phyloP scores from a whole-genome alignment of 805 yeast species.

The Wilhelminamyces savonicus region DNA sequence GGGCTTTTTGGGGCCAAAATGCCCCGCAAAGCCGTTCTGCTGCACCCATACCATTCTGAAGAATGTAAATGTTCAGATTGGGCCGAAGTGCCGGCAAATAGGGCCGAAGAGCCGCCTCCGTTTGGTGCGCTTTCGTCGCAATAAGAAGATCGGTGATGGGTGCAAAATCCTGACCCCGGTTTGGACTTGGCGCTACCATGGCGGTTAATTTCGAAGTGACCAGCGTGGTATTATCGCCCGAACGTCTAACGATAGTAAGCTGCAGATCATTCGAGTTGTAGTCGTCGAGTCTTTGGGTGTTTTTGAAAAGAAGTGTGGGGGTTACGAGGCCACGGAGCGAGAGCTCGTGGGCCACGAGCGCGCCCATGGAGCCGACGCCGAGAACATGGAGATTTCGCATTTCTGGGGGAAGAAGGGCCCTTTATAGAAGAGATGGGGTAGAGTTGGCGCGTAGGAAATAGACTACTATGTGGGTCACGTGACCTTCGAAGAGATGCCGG shows the following conservation, averaged over 20 bases:
- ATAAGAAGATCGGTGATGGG: constrained; percentile 56
- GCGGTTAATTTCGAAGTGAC: constrained; percentile 1
- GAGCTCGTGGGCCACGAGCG: constrained; percentile 40
- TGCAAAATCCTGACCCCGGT: constrained; percentile 2
- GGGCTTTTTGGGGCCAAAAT: constrained; percentile 44
- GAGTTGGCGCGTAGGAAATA: too few species aligned
- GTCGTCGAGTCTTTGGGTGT: constrained; percentile 8
- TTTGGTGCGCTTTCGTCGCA: constrained; percentile 76
- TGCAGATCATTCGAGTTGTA: constrained; percentile 17
- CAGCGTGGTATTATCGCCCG: neutral
- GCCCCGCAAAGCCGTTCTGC: constrained; percentile 42
- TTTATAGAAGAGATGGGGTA: too few species aligned
- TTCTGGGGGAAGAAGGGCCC: too few species aligned
- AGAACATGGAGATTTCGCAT: constrained; percentile 29
- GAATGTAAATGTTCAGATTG: constrained; percentile 51
- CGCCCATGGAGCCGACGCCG: constrained; percentile 52
- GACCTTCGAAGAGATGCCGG: too few species aligned
- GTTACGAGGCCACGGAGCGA: constrained; percentile 36
- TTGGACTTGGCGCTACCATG: neutral
- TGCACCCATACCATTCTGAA: constrained; percentile 88
- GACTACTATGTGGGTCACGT: too few species aligned
- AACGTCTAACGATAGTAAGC: neutral
- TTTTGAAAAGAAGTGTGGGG: constrained; percentile 28
- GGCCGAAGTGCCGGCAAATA: constrained; percentile 42
- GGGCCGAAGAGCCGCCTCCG: constrained; percentile 55